These are phyloP conservation scores for Clarireedia monteithiana DNA, from an alignment of 2,329 filamentous ascomycete species.

Conservation along the genomic window DNA sequence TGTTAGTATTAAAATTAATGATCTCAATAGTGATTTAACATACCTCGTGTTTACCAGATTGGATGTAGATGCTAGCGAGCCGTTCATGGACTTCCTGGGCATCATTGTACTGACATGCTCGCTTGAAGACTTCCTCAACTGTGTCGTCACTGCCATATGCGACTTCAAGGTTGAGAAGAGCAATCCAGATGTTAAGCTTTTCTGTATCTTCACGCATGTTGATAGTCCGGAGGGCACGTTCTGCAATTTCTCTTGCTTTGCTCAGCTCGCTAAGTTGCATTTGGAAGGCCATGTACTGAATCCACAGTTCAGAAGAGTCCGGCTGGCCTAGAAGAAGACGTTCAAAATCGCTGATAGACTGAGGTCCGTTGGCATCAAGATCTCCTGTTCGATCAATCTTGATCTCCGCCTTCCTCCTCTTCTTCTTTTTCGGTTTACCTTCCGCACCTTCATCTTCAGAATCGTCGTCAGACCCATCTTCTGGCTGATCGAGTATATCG, in stretches of 20 bases:
- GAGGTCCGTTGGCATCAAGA: conserved; percentile 79
- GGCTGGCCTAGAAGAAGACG: conserved; percentile 85
- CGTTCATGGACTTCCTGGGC: conserved; percentile 82
- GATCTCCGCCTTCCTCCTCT: conserved; percentile 67
- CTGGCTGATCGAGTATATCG: conserved; percentile 50
- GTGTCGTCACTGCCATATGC: conserved; percentile 78
- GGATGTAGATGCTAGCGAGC: conserved; percentile 89
- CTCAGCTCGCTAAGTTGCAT: conserved; percentile 83
- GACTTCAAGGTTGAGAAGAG: conserved; percentile 88
- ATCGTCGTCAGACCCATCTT: conserved; percentile 34
- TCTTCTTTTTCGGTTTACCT: conserved; percentile 56
- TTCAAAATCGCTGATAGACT: conserved; percentile 88
- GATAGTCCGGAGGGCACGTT: conserved; percentile 86
- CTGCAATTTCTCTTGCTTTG: conserved; percentile 81
- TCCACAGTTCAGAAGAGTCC: conserved; percentile 90
- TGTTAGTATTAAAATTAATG: conserved; percentile 17
- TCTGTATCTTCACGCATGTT: conserved; percentile 85
- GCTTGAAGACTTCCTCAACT: conserved; percentile 80
- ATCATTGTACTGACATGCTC: conserved; percentile 91
- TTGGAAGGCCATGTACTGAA: conserved; percentile 98
- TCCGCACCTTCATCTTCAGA: conserved; percentile 35
- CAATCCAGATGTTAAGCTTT: conserved; percentile 93
- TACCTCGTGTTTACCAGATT: conserved; percentile 78
- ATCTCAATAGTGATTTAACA: conserved; percentile 29
- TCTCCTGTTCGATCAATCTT: conserved; percentile 88